A percentile compares a stretch with the other conserved stretches of the same genome.
phyloP scores from a whole-genome alignment of 1,284 basidiomycete species.

The Pseudozyma sp. region DNA sequence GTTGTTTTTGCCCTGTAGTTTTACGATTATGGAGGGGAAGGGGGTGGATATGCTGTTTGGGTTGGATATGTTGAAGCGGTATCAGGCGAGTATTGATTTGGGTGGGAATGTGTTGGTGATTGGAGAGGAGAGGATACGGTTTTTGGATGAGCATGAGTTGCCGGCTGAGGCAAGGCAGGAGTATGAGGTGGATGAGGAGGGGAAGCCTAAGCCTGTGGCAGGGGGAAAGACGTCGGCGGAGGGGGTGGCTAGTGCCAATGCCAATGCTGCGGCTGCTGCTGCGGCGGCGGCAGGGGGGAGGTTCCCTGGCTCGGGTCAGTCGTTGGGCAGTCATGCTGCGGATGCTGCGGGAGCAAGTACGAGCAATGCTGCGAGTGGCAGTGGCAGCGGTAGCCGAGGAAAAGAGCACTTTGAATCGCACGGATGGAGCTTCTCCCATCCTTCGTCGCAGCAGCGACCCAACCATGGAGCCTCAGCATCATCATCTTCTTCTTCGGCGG shows the following conservation, averaged over 20 bases:
- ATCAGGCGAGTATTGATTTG: constrained; percentile 95
- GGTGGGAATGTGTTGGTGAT: constrained; percentile 87
- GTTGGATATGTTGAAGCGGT: constrained; percentile 97
- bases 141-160: constrained; percentile 93
- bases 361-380: neutral
- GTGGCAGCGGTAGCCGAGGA: neutral
- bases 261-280: constrained; percentile 24
- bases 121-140: constrained; percentile 84
- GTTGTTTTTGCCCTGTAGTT: constrained; percentile 86
- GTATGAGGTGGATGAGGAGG: constrained; percentile 64
- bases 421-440: constrained; percentile 56
- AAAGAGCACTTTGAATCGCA: constrained; percentile 60
- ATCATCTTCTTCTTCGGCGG: constrained; percentile 27
- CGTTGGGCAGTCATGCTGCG: constrained; percentile 72
- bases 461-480: constrained; percentile 2
- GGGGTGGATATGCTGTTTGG: constrained; percentile 94
- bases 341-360: neutral
- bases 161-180: constrained; percentile 72
- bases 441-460: neutral
- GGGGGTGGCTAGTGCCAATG: constrained; percentile 43
- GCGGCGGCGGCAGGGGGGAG: constrained; percentile 1
- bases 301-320: constrained; percentile 77
- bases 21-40: constrained; percentile 94
- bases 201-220: constrained; percentile 21
- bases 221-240: constrained; percentile 14